Conservation (phyloP, 1,139 yeast genomes). For the Suhomyces guaymorum region DNA sequence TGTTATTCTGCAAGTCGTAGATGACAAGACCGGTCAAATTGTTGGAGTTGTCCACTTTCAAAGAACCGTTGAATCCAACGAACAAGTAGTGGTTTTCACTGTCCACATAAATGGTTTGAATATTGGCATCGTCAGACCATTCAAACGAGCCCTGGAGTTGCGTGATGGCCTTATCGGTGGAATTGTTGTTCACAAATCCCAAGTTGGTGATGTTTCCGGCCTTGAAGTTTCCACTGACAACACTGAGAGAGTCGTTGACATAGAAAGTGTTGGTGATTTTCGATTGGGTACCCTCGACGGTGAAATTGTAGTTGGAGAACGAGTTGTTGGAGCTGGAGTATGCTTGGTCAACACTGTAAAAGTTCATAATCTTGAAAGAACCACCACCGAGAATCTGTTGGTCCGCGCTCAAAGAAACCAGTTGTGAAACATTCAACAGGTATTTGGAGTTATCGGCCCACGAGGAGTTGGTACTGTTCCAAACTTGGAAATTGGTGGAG, state of each 20-base stretch:
- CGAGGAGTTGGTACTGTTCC: constrained; percentile 40
- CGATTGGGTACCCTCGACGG: constrained; percentile 29
- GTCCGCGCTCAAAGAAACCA: constrained; percentile 24
- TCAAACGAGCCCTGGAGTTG: constrained; percentile 31
- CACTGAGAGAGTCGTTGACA: constrained; percentile 51
- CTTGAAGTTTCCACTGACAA: constrained; percentile 52
- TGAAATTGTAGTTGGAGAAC: constrained; percentile 27
- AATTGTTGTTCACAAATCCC: constrained; percentile 43
- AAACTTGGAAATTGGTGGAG: constrained; percentile 25
- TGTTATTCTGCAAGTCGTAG: constrained; percentile 47
- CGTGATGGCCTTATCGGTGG: constrained; percentile 24
- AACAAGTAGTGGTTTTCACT: constrained; percentile 38
- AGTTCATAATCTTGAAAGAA: constrained; percentile 42
- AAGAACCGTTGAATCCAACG: constrained; percentile 55
- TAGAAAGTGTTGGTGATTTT: constrained; percentile 40
- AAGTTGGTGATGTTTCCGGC: constrained; percentile 25
- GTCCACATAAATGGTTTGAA: constrained; percentile 47
- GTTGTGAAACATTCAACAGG: constrained; percentile 38
- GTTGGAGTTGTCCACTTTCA: constrained; percentile 22
- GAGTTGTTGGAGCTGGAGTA: constrained; percentile 23
- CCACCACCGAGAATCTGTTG: constrained; percentile 42
- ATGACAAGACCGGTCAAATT: constrained; percentile 50
- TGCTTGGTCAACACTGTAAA: constrained; percentile 34
- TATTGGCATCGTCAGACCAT: constrained; percentile 37
- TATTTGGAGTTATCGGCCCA: constrained; percentile 40